A percentile compares a stretch with the other conserved stretches of the same genome.
Conservation (phyloP, 768 basidiomycete species). For the Boletus rufocinnamomeus region DNA sequence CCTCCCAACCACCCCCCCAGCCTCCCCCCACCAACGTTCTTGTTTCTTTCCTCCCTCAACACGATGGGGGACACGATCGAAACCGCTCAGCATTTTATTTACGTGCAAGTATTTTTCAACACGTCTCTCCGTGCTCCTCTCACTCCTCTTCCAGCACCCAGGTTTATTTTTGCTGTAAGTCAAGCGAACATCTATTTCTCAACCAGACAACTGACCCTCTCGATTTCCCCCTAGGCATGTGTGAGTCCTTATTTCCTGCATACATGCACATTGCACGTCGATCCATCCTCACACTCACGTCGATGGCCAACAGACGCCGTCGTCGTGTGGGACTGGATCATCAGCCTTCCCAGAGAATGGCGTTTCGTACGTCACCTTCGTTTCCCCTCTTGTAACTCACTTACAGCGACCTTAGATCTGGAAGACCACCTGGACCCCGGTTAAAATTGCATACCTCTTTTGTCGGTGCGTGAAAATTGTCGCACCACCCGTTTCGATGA, state of each 20-base stretch:
- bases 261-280: conserved; percentile 24
- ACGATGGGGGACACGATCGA: conserved; percentile 49
- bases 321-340: conserved; percentile 84
- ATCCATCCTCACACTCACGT: not conserved
- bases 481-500: conserved; percentile 4
- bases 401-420: conserved; percentile 54
- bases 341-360: conserved; percentile 76
- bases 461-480: conserved; percentile 60
- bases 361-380: conserved; percentile 55
- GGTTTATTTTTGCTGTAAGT: conserved; percentile 85
- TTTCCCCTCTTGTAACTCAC: not conserved
- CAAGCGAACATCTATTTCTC: conserved; percentile 19
- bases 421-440: conserved; percentile 83
- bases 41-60: conserved; percentile 22
- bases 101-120: conserved; percentile 47
- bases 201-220: conserved; percentile 33
- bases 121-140: conserved; percentile 5
- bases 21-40: conserved; percentile 11
- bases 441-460: conserved; percentile 81
- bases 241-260: conserved; percentile 41
- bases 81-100: conserved; percentile 75
- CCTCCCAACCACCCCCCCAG: conserved; percentile 7
- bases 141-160: conserved; percentile 46
- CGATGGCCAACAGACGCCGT: conserved; percentile 66
- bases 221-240: conserved; percentile 58